Conservation (phyloP, 2,329 filamentous ascomycete genomes). For the Clarireedia paspali region DNA sequence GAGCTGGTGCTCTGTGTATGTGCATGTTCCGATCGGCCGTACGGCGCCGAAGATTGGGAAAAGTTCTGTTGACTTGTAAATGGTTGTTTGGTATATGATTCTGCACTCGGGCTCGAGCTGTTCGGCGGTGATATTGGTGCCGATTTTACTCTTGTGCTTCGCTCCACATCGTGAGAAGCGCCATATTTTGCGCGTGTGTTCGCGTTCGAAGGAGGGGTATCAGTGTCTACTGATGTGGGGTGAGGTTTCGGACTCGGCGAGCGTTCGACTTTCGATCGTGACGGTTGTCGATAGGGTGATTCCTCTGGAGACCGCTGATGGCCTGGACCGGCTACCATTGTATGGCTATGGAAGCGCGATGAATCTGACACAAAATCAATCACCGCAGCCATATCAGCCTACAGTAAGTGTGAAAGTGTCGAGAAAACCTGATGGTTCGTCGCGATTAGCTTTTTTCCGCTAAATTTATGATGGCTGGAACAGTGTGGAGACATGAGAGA, state of each 20-base stretch:
- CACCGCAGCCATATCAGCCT: constrained; percentile 50
- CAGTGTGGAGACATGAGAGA: neutral
- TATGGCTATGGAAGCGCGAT: constrained; percentile 50
- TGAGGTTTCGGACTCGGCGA: constrained; percentile 25
- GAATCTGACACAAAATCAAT: constrained; percentile 70
- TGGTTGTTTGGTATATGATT: constrained; percentile 16
- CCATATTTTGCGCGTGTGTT: constrained; percentile 12
- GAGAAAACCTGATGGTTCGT: constrained; percentile 17
- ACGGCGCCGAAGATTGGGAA: constrained; percentile 12
- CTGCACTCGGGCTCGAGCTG: constrained; percentile 22
- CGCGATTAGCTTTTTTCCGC: constrained; percentile 17
- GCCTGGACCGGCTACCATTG: constrained; percentile 52
- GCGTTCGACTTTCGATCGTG: constrained; percentile 21
- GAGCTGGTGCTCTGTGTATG: constrained; percentile 3
- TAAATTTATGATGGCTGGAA: constrained; percentile 2
- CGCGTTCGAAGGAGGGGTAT: constrained; percentile 21
- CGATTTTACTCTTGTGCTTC: constrained; percentile 11
- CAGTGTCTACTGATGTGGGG: constrained; percentile 13
- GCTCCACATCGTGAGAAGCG: constrained; percentile 9
- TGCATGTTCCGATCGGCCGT: constrained; percentile 4
- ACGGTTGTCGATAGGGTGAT: constrained; percentile 26
- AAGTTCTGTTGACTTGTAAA: constrained; percentile 27
- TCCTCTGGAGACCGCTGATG: constrained; percentile 38
- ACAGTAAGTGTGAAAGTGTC: constrained; percentile 13
- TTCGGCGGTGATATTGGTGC: constrained; percentile 24